Evolutionary conservation across 2,329 filamentous ascomycete species (phyloP), one percentile per base, ranked within the genome.

Genomic region (Talaromyces sp.): DNA sequence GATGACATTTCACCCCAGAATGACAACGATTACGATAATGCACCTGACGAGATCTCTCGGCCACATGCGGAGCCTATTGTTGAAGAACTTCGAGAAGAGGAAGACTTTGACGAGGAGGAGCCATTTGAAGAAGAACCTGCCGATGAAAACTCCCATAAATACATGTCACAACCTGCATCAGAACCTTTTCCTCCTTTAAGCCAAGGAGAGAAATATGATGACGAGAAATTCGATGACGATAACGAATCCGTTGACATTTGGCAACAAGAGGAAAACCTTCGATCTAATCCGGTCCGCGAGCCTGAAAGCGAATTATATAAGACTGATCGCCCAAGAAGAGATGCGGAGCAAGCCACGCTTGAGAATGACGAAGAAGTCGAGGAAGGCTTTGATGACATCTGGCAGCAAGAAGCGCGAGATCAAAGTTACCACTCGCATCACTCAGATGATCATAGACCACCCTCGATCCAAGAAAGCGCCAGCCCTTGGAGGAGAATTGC

Each of bases 351-450:
- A 20, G 57, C 54, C 19, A 51, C 57, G 7, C 43, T 60, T 3
- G 56, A 58, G 10, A 62, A 64, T 10, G 67, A 69, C 11, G 66
- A 69, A 9, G 51, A 47, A 3, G 47, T 41, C n/a, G 51, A 52
- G 14, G 73, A 72, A 35, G 75, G 68, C 13, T 73, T 72, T 51
- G 73, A 72, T 46, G 77, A 80, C 48, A 78, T 79, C 24, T 80
- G 77, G 77, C 75, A 79, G 56, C 70, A 74, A 57, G 73, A 77
- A 58, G 72, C 74, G 36, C 64, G 66, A n/a, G 70, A 75, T 44
- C 65, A 71, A 37, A 71, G 67, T 37, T 61, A 68, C 17, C 57
- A 65, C 10, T 68, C 68, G 11, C 62, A 68, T 49, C 62, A 57
- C 27, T 64, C 62, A 14, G 56, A 68, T 39, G 58, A 65, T 22